phyloP scores from a whole-genome alignment of 352 stramenopile genomes.

The Pythium brachiatum region DNA sequence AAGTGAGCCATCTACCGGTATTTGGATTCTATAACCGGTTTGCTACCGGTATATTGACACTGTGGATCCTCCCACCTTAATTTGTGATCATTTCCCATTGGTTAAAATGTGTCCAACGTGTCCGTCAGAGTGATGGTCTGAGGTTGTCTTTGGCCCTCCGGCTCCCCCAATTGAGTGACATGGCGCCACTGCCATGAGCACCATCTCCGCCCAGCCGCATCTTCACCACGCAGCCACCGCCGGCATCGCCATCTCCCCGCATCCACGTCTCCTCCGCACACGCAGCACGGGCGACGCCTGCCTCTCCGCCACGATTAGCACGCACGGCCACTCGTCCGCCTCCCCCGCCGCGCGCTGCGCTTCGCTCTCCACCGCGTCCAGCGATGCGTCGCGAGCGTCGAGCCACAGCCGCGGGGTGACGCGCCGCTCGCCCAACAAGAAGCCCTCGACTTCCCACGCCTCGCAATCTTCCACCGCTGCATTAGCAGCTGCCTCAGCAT shows the following conservation, averaged over 20 bases:
- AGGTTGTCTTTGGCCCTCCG: neutral
- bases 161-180: neutral
- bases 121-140: neutral
- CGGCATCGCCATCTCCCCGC: neutral
- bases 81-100: neutral
- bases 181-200: neutral
- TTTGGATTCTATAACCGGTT: too few relatives aligned
- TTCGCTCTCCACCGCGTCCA: neutral
- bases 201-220: neutral
- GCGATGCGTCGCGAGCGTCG: conserved; percentile 2
- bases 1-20: too few relatives aligned
- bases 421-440: conserved; percentile 16
- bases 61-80: neutral
- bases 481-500: neutral
- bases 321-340: neutral
- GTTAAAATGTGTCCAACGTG: neutral
- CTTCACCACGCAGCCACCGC: too few relatives aligned
- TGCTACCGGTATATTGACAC: too few relatives aligned
- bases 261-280: neutral
- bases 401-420: conserved; percentile 6
- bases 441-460: neutral
- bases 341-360: neutral
- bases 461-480: neutral
- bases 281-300: neutral
- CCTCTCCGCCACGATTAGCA: neutral